Base-by-base conservation (phyloP, 169 alveolate species). In the Perkinsus olseni region DNA sequence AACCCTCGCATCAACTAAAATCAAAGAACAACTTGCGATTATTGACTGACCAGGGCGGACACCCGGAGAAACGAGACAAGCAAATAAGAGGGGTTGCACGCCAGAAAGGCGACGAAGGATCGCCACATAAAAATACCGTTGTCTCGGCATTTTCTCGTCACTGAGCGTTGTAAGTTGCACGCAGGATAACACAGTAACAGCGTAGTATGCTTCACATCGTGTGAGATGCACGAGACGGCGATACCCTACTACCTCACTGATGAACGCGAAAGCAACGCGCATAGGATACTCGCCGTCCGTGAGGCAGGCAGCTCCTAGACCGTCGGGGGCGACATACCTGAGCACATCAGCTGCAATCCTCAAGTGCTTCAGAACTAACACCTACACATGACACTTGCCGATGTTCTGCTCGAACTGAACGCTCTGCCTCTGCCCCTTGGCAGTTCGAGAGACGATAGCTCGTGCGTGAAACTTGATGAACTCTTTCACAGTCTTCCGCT, bases 361-460 rank as follows among this genome's bases (percentile, higher is more conserved):
- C 28, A 92, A 91, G 40, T 93, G 90, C 38, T 48, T 74, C 74
- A 74, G 10, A n/a, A 91, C 91, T 11, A 40, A 92, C 74, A 93
- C 93, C 48, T 94, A 94, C 38, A 94, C 92, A 50, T 97, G 97
- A 74, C 97, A 94, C 38, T 95, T 95, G 0, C 98, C 98, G 39
- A 97, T 95, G 38, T 96, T 96, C 34, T 97, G 96, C 51, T 97
- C 98, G 74, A 98, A 95, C 91, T 96, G 96, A n/a, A 98, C 97
- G 8, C 97, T 95, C 90, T 97, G 98, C 90, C 98, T 95, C 39
- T 96, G 94, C 3, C 99, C 99, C 39, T 93, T 96, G 0, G 96
- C 98, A 4, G 98, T 97, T 39, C 98, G 94, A 31, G 97, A 94
- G 39, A 97, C 96, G 38, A 98, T 95, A 38, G 96, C 94, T 74